phyloP scores from a whole-genome alignment of 2,329 filamentous ascomycete genomes.

The Sporothrix globosa region DNA sequence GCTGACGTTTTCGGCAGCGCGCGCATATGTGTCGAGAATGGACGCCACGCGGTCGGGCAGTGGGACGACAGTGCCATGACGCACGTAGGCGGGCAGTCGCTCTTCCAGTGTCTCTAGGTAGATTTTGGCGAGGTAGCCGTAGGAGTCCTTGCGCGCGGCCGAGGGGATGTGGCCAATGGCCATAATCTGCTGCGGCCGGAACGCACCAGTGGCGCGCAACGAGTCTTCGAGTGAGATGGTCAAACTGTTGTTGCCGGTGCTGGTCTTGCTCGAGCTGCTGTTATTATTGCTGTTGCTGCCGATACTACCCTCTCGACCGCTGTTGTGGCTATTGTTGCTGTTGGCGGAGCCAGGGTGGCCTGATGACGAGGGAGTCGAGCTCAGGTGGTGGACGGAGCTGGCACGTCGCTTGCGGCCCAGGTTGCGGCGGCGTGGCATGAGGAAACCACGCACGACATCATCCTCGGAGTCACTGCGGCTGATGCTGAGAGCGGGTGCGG shows the following conservation, averaged over 20 bases:
- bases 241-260: conserved; percentile 42
- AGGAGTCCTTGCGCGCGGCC: conserved; percentile 54
- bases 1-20: conserved; percentile 59
- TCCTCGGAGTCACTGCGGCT: conserved; percentile 68
- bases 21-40: conserved; percentile 61
- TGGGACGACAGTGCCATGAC: conserved; percentile 36
- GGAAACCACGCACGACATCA: conserved; percentile 63
- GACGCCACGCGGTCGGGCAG: conserved; percentile 53
- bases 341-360: conserved; percentile 46
- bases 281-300: not conserved
- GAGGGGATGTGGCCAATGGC: conserved; percentile 62
- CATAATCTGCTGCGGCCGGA: conserved; percentile 65
- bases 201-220: conserved; percentile 60
- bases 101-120: conserved; percentile 60
- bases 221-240: conserved; percentile 59
- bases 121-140: conserved; percentile 59
- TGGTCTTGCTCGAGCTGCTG: not conserved
- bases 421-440: conserved; percentile 50
- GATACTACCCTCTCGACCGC: conserved; percentile 35
- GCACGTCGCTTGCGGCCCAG: conserved; percentile 47
- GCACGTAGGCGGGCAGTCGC: conserved; percentile 51
- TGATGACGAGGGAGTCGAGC: conserved; percentile 56
- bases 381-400: conserved; percentile 51
- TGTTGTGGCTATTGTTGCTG: conserved; percentile 42
- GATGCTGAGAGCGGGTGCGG: conserved; percentile 53